phyloP scores from a whole-genome alignment of 1,139 yeast genomes.

The Nematodospora anomalae region DNA sequence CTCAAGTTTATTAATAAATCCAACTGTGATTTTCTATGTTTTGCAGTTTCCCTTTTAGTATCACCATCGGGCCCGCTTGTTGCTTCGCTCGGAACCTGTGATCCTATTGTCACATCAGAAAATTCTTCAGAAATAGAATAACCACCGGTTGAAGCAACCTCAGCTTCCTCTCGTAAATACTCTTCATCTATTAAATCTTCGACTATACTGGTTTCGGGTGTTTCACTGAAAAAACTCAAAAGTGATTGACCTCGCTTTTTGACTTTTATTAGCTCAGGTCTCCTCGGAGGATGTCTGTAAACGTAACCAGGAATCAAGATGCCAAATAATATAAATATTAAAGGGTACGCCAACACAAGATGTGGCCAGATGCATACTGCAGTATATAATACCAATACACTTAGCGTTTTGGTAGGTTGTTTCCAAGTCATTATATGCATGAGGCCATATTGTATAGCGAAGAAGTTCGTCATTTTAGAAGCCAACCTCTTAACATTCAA shows the following conservation, averaged over 20 bases:
- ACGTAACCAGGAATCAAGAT: conserved; percentile 72
- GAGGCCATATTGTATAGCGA: conserved; percentile 55
- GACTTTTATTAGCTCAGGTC: conserved; percentile 43
- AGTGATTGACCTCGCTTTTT: conserved; percentile 58
- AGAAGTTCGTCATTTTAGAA: conserved; percentile 51
- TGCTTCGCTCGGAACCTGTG: conserved; percentile 9
- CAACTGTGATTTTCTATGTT: conserved; percentile 37
- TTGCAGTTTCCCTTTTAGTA: conserved; percentile 21
- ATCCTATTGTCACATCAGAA: conserved; percentile 10
- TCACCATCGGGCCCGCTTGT: conserved; percentile 4
- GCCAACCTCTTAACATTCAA: conserved; percentile 55
- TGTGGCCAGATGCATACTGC: conserved; percentile 70
- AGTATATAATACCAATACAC: conserved; percentile 53
- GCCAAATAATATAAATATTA: conserved; percentile 54
- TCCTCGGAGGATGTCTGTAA: conserved; percentile 63
- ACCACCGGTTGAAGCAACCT: conserved; percentile 11
- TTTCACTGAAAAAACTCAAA: conserved; percentile 48
- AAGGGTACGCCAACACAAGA: conserved; percentile 63
- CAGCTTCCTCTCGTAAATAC: conserved; percentile 12
- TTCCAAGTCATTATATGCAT: conserved; percentile 63
- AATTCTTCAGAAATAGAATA: conserved; percentile 13
- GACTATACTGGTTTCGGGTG: conserved; percentile 40
- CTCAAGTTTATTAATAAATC: conserved; percentile 54
- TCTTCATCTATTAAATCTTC: conserved; percentile 36
- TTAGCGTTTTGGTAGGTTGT: conserved; percentile 56